A percentile compares a stretch with the other conserved stretches of the same genome.
phyloP scores from a whole-genome alignment of 148 eudicot species.

The Arbutus unedo region DNA sequence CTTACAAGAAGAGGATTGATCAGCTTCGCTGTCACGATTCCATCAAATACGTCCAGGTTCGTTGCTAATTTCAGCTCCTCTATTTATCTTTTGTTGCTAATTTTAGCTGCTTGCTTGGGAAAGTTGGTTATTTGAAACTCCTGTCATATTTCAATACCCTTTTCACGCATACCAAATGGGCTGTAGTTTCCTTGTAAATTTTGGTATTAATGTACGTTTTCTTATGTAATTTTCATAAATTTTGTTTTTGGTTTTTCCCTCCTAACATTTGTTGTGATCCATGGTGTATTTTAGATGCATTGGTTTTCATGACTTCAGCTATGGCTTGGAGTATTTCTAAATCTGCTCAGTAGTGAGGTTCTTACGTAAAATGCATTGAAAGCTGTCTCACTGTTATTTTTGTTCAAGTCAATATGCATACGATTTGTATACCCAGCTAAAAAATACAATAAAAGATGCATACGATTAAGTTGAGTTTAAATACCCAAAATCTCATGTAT shows the following conservation, averaged over 20 bases:
- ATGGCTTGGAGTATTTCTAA: neutral
- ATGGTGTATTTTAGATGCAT: neutral
- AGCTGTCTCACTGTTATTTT: neutral
- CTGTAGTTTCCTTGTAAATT: neutral
- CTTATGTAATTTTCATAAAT: neutral
- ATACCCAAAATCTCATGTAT: too few relatives aligned
- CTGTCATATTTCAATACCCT: too few relatives aligned
- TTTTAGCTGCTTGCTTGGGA: neutral
- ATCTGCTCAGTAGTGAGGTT: neutral
- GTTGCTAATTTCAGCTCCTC: neutral
- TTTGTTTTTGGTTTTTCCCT: too few relatives aligned
- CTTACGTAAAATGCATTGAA: neutral
- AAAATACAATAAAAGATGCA: too few relatives aligned
- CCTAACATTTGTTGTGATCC: too few relatives aligned
- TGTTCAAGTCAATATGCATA: neutral
- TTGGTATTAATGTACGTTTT: neutral
- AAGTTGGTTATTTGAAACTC: neutral
- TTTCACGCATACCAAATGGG: neutral
- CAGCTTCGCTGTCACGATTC: constrained; percentile 49
- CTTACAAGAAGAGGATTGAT: constrained; percentile 69
- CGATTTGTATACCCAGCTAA: too few relatives aligned
- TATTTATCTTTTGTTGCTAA: neutral
- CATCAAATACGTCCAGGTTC: constrained; percentile 78
- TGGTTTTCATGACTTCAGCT: neutral
- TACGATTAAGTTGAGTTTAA: too few relatives aligned